phyloP scores from a whole-genome alignment of 345 rosid species.

The Populus simonii region DNA sequence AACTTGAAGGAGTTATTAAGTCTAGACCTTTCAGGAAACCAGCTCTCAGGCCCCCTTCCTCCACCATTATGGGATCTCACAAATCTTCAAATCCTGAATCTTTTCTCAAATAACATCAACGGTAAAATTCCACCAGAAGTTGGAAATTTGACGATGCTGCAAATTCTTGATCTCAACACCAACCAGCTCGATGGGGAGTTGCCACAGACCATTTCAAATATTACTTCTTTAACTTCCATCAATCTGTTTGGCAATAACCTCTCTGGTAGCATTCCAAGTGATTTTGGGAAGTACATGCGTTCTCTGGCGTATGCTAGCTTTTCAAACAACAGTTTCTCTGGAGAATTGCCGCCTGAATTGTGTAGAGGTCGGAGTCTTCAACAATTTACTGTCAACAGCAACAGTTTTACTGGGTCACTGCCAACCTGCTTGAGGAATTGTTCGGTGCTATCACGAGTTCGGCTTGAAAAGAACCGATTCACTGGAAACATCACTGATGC shows the following conservation, averaged over 20 bases:
- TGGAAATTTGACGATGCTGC: slow-evolving; percentile 43
- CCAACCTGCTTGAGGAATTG: slow-evolving; percentile 61
- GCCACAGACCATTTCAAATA: slow-evolving; percentile 48
- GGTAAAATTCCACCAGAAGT: slow-evolving; percentile 57
- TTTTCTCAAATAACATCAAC: slow-evolving; percentile 45
- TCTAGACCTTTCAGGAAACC: slow-evolving; percentile 50
- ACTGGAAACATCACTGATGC: too few species aligned
- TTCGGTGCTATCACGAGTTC: slow-evolving; percentile 29
- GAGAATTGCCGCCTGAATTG: slow-evolving; percentile 53
- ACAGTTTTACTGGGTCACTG: slow-evolving; percentile 51
- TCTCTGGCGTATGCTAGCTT: slow-evolving; percentile 38
- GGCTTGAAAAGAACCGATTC: slow-evolving; percentile 42
- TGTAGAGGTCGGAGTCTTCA: slow-evolving; percentile 44
- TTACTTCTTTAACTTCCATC: slow-evolving; percentile 25
- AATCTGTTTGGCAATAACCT: slow-evolving; percentile 49
- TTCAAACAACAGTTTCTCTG: slow-evolving; percentile 56
- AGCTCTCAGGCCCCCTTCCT: slow-evolving; percentile 55
- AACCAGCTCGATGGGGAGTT: slow-evolving; percentile 52
- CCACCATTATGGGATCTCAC: slow-evolving; percentile 42
- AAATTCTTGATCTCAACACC: slow-evolving; percentile 38
- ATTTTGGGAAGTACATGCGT: slow-evolving; percentile 54
- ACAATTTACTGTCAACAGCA: slow-evolving; percentile 34
- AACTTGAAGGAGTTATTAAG: slow-evolving; percentile 21
- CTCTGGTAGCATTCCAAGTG: slow-evolving; percentile 45
- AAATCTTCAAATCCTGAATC: slow-evolving; percentile 35